phyloP scores from a whole-genome alignment of 805 yeast species.

The Ogataea pini region DNA sequence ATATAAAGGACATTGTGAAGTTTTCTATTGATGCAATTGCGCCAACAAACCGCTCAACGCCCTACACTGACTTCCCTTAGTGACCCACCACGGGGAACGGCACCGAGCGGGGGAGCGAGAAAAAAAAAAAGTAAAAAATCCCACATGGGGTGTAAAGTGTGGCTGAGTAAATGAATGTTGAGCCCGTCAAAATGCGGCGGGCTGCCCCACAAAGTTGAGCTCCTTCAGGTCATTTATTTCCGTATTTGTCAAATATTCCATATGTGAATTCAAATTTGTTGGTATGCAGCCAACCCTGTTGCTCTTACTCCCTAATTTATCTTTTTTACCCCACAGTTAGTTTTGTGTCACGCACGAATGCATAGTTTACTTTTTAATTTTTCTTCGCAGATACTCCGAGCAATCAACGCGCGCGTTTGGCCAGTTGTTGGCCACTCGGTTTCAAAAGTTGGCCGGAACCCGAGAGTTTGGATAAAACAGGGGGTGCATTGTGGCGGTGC shows the following conservation, averaged over 20 bases:
- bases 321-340: constrained; percentile 5
- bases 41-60: constrained; percentile 1
- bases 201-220: constrained; percentile 4
- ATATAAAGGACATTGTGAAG: background rate
- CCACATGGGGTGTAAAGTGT: constrained; percentile 12
- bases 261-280: background rate
- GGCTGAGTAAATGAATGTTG: constrained; percentile 1
- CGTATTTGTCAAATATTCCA: background rate
- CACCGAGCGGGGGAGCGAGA: constrained; percentile 3
- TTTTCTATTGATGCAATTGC: background rate
- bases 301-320: constrained; percentile 1
- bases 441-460: constrained; percentile 2
- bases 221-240: constrained; percentile 7
- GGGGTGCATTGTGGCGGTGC: constrained; percentile 4
- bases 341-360: constrained; percentile 1
- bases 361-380: background rate
- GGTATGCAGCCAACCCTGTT: constrained; percentile 6
- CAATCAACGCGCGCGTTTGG: background rate
- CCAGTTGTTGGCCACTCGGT: background rate
- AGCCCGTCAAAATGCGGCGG: background rate
- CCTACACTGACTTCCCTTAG: background rate
- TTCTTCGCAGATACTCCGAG: constrained; percentile 3
- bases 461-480: background rate
- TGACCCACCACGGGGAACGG: background rate
- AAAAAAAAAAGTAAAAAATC: constrained; percentile 4